phyloP scores from a whole-genome alignment of 108 stramenopile genomes.

The Cyclotella distinguenda region DNA sequence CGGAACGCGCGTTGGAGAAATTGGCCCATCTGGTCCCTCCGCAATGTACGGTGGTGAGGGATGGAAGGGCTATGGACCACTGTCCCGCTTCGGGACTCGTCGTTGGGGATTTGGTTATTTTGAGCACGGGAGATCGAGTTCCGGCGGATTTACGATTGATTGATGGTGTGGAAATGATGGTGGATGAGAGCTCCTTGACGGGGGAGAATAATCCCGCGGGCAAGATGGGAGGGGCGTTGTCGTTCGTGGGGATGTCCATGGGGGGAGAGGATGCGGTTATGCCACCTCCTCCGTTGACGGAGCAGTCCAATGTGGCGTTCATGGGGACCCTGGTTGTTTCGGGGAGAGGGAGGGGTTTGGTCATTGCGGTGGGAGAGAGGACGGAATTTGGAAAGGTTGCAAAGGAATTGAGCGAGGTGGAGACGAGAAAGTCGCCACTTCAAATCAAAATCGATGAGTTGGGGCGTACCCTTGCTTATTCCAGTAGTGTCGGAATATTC shows the following conservation, averaged over 20 bases:
- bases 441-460: constrained; percentile 96
- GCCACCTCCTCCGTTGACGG: constrained; percentile 59
- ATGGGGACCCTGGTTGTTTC: constrained; percentile 90
- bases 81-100: constrained; percentile 88
- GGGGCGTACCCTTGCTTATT: constrained; percentile 78
- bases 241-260: neutral
- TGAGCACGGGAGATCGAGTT: constrained; percentile 89
- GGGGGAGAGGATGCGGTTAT: neutral
- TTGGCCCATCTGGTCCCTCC: constrained; percentile 86
- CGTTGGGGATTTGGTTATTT: constrained; percentile 91
- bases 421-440: constrained; percentile 84
- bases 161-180: constrained; percentile 70
- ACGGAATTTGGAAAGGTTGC: constrained; percentile 95
- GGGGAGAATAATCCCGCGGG: constrained; percentile 88
- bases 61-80: constrained; percentile 65
- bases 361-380: constrained; percentile 79
- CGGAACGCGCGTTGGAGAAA: constrained; percentile 88
- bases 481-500: constrained; percentile 80
- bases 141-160: constrained; percentile 95
- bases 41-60: constrained; percentile 80
- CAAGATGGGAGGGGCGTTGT: constrained; percentile 58
- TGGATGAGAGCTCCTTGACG: constrained; percentile 90
- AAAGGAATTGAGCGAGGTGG: constrained; percentile 75
- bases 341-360: constrained; percentile 88
- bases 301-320: constrained; percentile 91